Percentiles rank a stretch among this genome's conserved stretches.
Conservation (phyloP, 2,329 filamentous ascomycete species). For the Botrytis fabae region DNA sequence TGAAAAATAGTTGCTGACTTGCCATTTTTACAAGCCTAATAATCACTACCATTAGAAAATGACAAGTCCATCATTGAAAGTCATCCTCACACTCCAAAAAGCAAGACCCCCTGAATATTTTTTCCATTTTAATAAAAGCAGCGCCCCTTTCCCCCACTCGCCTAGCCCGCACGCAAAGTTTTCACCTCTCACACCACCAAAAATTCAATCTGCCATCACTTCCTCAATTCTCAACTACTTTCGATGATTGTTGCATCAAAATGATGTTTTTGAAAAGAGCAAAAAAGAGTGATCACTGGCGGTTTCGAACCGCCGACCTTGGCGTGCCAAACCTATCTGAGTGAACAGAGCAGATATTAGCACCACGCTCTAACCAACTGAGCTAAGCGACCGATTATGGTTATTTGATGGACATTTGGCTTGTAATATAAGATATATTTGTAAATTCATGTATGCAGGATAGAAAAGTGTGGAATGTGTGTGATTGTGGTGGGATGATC, state of each 20-base stretch:
- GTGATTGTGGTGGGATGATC: neutral
- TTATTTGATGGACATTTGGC: neutral
- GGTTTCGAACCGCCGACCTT: neutral
- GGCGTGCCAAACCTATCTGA: no score
- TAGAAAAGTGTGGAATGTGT: neutral
- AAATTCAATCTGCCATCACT: neutral
- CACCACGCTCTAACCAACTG: constrained; percentile 21
- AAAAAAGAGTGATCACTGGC: neutral
- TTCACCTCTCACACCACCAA: neutral
- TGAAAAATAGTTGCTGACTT: neutral
- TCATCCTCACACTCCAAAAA: no score
- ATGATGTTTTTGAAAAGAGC: neutral
- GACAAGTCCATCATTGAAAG: neutral
- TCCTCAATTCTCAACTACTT: neutral
- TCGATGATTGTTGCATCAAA: neutral
- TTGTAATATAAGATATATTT: accelerated
- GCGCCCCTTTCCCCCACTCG: neutral
- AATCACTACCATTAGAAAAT: neutral
- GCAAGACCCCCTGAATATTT: no score
- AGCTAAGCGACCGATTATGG: constrained; percentile 9
- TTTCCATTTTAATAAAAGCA: neutral
- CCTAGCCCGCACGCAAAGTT: neutral
- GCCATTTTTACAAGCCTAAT: neutral
- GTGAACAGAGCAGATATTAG: neutral
- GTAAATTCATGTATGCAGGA: accelerated